Base-by-base conservation (phyloP, 768 basidiomycete genomes). In the Nidularia pulvinata region DNA sequence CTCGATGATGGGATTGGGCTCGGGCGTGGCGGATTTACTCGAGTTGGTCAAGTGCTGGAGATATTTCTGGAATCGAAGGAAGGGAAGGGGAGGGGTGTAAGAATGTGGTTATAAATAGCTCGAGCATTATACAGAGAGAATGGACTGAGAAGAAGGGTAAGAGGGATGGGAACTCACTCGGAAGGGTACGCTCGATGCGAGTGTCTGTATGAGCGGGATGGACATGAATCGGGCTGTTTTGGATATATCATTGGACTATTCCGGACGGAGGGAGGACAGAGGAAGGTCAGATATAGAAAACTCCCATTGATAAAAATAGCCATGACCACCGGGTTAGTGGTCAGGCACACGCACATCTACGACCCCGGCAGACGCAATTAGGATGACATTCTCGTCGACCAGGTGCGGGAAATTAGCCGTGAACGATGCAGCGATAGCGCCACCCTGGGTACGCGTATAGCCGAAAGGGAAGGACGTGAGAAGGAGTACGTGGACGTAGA, bases 151-250 rank as follows among this genome's bases (percentile, higher is more conserved):
- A n/a, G n/a, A n/a, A n/a, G n/a, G n/a, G n/a, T n/a, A 10, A 25
- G 55, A 51, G 44, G 48, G 45, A 6, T 33, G 33, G 7, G 39
- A 16, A 67, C 78, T 53, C 60, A 89, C 87, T 55, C 80, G 79
- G 55, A 85, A 80, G 5, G 85, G 82, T 16, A 74, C 72, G 59
- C 83, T 88, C 10, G 87, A 79, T 0, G 86, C 78, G 9, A 89
- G 59, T 9, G 78, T 73, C 67, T 90, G 88, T n/a, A 90, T 77
- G 11, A 91, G 59, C 0, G 89, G 88, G 2, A 86, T 84, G 4
- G 88, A 89, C 81, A 91, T 88, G 65, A 91, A 84, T 65, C 86
- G 89, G 11, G 84, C 78, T 0, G 89, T 91, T n/a, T 86, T 79
- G 33, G 89, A 88, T 55, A 91, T 77, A 63, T 91, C 89, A 34